Conservation (phyloP, 176 grass and related monocot genomes). For the Olyra latifolia region DNA sequence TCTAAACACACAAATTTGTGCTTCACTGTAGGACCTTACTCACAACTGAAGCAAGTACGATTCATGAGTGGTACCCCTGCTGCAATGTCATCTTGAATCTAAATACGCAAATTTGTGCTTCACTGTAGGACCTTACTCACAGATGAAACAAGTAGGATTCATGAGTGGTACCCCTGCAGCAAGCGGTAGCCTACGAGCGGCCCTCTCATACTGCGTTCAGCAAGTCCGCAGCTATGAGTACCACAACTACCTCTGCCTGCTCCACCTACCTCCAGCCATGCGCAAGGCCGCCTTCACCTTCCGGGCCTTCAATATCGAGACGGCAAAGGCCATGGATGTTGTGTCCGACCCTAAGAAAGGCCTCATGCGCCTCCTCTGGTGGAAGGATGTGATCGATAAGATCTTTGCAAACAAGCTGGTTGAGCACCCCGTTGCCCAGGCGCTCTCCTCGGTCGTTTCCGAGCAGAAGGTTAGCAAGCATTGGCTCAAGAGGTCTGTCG, state of each 20-base stretch:
- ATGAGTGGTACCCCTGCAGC: slow-evolving; percentile 45
- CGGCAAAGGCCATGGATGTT: slow-evolving; percentile 74
- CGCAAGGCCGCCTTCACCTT: slow-evolving; percentile 81
- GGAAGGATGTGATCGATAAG: slow-evolving; percentile 79
- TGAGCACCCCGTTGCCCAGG: slow-evolving; percentile 71
- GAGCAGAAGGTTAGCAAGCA: slow-evolving; percentile 80
- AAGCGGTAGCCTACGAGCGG: slow-evolving; percentile 39
- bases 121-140: not conserved
- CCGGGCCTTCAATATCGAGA: slow-evolving; percentile 87
- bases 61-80: slow-evolving; percentile 46
- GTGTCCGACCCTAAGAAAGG: slow-evolving; percentile 71
- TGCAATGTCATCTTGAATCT: not conserved
- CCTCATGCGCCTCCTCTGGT: slow-evolving; percentile 81
- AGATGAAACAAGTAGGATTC: not conserved
- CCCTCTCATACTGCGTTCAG: slow-evolving; percentile 79
- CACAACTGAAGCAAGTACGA: not conserved
- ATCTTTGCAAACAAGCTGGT: slow-evolving; percentile 61
- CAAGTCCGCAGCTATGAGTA: slow-evolving; percentile 89
- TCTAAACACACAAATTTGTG: not conserved
- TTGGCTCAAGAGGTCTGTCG: slow-evolving; percentile 79
- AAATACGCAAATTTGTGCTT: not conserved
- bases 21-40: not conserved
- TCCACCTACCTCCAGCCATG: slow-evolving; percentile 67
- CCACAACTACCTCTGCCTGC: slow-evolving; percentile 89
- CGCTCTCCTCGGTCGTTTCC: slow-evolving; percentile 52